phyloP scores from a whole-genome alignment of 2,329 filamentous ascomycete species.

The Monosporascus sp. region DNA sequence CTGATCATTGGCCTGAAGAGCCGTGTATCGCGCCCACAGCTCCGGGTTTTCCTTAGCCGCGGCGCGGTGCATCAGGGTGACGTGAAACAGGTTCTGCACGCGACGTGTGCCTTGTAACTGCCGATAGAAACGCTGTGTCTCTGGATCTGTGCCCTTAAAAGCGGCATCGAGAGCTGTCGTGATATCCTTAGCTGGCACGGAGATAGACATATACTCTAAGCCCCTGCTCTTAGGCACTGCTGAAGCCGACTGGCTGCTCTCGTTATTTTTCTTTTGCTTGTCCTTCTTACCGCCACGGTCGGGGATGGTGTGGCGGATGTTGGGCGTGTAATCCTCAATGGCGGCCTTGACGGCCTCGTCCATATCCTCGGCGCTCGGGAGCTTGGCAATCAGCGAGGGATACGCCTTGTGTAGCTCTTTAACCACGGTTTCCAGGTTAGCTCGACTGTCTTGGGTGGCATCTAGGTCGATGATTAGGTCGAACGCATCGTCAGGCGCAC shows the following conservation, averaged over 20 bases:
- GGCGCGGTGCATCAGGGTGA: conserved; percentile 85
- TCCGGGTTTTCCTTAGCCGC: conserved; percentile 54
- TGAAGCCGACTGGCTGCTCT: conserved; percentile 26
- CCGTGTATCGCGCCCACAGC: conserved; percentile 69
- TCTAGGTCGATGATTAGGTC: conserved; percentile 83
- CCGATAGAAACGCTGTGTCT: conserved; percentile 64
- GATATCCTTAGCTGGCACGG: conserved; percentile 38
- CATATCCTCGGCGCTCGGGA: conserved; percentile 69
- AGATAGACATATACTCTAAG: conserved; percentile 54
- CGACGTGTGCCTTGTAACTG: conserved; percentile 69
- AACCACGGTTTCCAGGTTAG: conserved; percentile 79
- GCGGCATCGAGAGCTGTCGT: conserved; percentile 58
- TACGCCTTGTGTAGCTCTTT: conserved; percentile 68
- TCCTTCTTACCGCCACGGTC: conserved; percentile 44
- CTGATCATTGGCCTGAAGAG: conserved; percentile 40
- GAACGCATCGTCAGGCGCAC: conserved; percentile 73
- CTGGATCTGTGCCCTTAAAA: conserved; percentile 52
- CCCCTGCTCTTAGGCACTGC: conserved; percentile 36
- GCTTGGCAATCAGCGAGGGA: conserved; percentile 65
- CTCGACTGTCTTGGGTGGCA: conserved; percentile 67
- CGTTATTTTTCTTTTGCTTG: conserved; percentile 35
- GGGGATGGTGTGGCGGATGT: conserved; percentile 70
- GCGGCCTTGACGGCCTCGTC: conserved; percentile 74
- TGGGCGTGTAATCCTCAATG: conserved; percentile 70
- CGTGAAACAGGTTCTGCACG: conserved; percentile 82